Conservation (phyloP, 441 rosid genomes). For the Euphorbia schlechtendalii region DNA sequence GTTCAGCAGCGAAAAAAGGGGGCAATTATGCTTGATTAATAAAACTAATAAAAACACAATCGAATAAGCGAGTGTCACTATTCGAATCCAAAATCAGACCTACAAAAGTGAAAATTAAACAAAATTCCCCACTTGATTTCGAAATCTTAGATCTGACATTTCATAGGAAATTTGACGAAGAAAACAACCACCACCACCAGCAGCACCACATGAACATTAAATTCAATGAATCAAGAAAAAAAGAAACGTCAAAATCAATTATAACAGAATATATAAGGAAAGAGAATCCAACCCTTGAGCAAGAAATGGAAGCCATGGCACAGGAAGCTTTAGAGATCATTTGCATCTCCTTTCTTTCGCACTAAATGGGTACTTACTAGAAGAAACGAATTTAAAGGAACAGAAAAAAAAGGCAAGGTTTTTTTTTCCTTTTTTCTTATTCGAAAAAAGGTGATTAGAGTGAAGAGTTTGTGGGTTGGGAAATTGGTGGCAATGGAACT, state of each 20-base stretch:
- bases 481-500: slow-evolving; percentile 19
- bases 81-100: background rate
- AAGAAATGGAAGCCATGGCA: slow-evolving; percentile 66
- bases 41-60: background rate
- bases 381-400: background rate
- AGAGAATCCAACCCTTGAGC: slow-evolving; percentile 49
- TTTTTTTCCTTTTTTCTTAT: background rate
- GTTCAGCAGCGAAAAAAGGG: background rate
- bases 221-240: background rate
- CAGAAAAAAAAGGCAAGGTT: background rate
- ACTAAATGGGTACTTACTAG: slow-evolving; percentile 5
- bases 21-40: background rate
- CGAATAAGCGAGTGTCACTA: background rate
- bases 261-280: background rate
- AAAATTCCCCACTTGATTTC: slow-evolving; percentile 10
- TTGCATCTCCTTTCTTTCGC: slow-evolving; percentile 35
- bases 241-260: background rate
- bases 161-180: background rate
- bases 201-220: background rate
- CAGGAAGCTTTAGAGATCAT: slow-evolving; percentile 72
- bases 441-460: background rate
- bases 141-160: slow-evolving; percentile 10
- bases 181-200: slow-evolving; percentile 9
- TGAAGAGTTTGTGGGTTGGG: slow-evolving; percentile 23
- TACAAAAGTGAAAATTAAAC: background rate